Percentiles rank a stretch among this genome's conserved stretches.
phyloP scores from a whole-genome alignment of 2,329 filamentous ascomycete species.

The Colletotrichum zoysiae region DNA sequence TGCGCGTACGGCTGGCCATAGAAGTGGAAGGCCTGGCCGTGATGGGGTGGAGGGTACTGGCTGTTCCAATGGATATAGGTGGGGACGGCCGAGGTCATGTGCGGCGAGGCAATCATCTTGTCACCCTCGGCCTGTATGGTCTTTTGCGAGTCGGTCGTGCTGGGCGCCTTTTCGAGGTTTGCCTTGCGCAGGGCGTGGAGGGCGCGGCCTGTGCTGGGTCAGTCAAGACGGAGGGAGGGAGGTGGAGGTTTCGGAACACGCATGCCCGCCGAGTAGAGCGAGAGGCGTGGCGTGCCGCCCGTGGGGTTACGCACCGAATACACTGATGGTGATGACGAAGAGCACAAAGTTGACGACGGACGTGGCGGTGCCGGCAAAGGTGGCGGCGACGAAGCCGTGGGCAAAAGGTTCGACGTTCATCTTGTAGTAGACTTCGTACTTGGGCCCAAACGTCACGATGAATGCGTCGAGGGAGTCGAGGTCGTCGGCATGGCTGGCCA shows the following conservation, averaged over 20 bases:
- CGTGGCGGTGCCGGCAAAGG: slow-evolving; percentile 40
- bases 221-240: neutral
- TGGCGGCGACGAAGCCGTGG: slow-evolving; percentile 40
- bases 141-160: slow-evolving; percentile 35
- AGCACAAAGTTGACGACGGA: slow-evolving; percentile 39
- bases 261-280: neutral
- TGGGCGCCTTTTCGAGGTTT: slow-evolving; percentile 37
- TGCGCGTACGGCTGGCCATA: slow-evolving; percentile 40
- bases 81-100: slow-evolving; percentile 39
- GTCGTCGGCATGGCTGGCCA: slow-evolving; percentile 42
- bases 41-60: slow-evolving; percentile 36
- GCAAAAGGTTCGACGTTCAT: slow-evolving; percentile 37
- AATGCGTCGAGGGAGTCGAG: slow-evolving; percentile 42
- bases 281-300: neutral
- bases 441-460: slow-evolving; percentile 38
- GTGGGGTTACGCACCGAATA: slow-evolving; percentile 34
- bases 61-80: slow-evolving; percentile 39
- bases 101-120: slow-evolving; percentile 42
- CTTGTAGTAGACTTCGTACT: slow-evolving; percentile 41
- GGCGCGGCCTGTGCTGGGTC: slow-evolving; percentile 33
- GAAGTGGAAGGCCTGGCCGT: slow-evolving; percentile 37
- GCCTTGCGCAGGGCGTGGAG: slow-evolving; percentile 36
- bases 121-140: slow-evolving; percentile 34
- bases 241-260: neutral
- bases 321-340: slow-evolving; percentile 39